Conservation (phyloP, 805 yeast genomes). For the Cyberlindnera mrakii region DNA sequence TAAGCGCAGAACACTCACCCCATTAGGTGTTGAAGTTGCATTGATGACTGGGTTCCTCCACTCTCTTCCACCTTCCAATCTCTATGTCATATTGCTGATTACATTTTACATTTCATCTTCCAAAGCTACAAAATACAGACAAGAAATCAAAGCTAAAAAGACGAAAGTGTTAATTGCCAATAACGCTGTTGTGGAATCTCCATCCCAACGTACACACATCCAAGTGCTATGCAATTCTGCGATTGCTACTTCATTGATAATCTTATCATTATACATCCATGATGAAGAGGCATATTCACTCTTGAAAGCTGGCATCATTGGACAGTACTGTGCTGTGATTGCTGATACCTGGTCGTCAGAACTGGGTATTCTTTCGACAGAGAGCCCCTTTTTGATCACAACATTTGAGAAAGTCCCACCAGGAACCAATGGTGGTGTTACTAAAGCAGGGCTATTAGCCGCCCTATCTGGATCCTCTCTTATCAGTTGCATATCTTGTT, state of each 20-base stretch:
- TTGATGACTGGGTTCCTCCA: constrained; percentile 34
- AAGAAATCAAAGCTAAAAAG: constrained; percentile 27
- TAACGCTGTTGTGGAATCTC: constrained; percentile 15
- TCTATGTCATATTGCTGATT: constrained; percentile 28
- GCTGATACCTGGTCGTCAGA: constrained; percentile 46
- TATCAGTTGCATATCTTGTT: constrained; percentile 26
- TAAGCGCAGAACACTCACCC: constrained; percentile 31
- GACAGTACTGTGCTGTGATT: constrained; percentile 38
- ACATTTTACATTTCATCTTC: constrained; percentile 34
- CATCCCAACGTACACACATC: constrained; percentile 30
- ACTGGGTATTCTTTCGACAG: constrained; percentile 34
- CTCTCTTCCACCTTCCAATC: constrained; percentile 29
- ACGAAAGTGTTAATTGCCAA: constrained; percentile 22
- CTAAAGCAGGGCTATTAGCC: constrained; percentile 29
- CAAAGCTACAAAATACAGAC: constrained; percentile 33
- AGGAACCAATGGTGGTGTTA: constrained; percentile 43
- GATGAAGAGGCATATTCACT: constrained; percentile 5
- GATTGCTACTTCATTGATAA: constrained; percentile 30
- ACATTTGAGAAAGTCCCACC: constrained; percentile 35
- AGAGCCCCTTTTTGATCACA: constrained; percentile 34
- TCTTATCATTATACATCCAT: constrained; percentile 16
- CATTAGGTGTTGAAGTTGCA: constrained; percentile 31
- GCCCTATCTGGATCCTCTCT: constrained; percentile 31
- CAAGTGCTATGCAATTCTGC: constrained; percentile 38
- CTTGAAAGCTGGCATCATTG: constrained; percentile 22